Evolutionary conservation across 257 asterid species (phyloP), one percentile per base, ranked within the genome.

Genomic region (Fraxinus americana): DNA sequence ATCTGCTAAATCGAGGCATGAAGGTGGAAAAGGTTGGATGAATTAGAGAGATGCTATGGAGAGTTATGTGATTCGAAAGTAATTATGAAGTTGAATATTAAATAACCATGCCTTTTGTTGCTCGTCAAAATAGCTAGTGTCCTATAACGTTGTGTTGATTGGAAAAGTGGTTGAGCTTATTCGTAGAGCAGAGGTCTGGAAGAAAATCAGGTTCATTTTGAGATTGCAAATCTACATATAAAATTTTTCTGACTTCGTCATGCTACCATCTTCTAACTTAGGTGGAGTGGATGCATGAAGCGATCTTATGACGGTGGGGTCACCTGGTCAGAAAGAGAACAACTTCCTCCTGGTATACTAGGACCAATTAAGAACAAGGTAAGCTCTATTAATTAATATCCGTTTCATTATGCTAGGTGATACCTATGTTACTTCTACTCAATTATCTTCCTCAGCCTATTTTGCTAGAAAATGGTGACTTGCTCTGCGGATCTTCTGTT

Each of bases 281-380:
- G 97, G 83, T 96, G 99, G 98, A 96, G 97, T 69, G 98, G 98
- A 73, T 93, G 90, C 80, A 89, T 96, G 98, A 96, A 93, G 88
- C 87, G 92, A 43, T 96, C 98, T 72, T 59, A 73, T 25, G 96
- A 96, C 75, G 91, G 90, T 72, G 99, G 99, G 11, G 71, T 83
- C 61, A 89, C 94, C 66, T 96, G 99, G 99, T 85, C 92, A 12
- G 89, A 70, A 70, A 90, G 98, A 81, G 86, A 87, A 74, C 99
- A 96, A 70, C 97, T 93, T 71, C 98, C 98, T 81, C 99, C 99
- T 48, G 98, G 99, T 79, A 92, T 96, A 84, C 75, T 96, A 78
- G 99, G 99, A 77, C 98, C 99, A 32, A 93, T 89, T 34, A 96
- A 95, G 83, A 96, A 92, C 77, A 95, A 95, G 97, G 98, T 89